Percentiles rank a stretch among this genome's conserved stretches.
These are phyloP conservation scores for Colletotrichum siamense DNA, from an alignment of 2,329 filamentous ascomycete genomes.

Conservation along the genomic window DNA sequence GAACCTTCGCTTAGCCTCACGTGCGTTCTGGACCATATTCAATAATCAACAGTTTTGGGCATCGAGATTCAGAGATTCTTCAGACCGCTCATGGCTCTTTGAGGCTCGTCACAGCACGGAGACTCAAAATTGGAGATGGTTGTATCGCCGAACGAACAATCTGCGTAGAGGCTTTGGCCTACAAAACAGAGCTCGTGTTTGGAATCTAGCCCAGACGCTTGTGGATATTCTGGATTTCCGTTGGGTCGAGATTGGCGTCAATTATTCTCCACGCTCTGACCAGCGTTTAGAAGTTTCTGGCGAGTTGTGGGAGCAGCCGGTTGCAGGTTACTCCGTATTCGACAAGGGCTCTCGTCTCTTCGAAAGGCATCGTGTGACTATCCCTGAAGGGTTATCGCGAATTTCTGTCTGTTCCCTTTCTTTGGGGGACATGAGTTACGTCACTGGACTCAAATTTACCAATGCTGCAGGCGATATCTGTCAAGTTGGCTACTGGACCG, in stretches of 20 bases:
- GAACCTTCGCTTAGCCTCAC: neutral
- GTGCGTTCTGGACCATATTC: neutral
- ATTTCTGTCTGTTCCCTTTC: neutral
- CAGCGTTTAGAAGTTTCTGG: neutral
- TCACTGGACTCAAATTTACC: neutral
- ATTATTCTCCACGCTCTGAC: neutral
- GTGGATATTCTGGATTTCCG: neutral
- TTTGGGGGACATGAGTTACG: neutral
- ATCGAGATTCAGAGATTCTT: neutral
- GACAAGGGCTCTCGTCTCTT: neutral
- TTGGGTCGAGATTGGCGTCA: neutral
- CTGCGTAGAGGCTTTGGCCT: neutral
- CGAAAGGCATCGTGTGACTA: neutral
- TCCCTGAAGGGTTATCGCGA: neutral
- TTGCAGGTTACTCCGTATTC: neutral
- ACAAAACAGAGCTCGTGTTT: neutral
- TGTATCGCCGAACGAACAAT: neutral
- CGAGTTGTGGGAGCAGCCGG: neutral
- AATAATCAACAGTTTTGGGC: neutral
- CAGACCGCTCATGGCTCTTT: neutral
- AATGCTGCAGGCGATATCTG: neutral
- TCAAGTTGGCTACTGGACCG: neutral
- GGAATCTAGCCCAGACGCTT: neutral
- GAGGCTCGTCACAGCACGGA: neutral
- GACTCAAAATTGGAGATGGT: neutral